Conservation (phyloP, 441 rosid species). For the Geranium incanum region DNA sequence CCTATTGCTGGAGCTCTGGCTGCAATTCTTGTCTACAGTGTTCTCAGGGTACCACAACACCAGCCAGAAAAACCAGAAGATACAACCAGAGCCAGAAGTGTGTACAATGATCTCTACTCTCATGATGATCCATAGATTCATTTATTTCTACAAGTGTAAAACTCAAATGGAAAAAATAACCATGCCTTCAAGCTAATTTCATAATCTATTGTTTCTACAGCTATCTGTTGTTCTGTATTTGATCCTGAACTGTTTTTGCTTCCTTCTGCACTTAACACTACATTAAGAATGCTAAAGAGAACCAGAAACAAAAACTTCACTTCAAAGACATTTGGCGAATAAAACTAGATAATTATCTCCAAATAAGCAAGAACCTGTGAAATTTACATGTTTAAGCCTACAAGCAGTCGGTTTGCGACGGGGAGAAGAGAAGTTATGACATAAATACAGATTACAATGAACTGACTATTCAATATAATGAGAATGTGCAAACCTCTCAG, state of each 20-base stretch:
- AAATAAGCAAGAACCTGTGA: neutral
- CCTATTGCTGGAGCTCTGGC: slow-evolving; percentile 45
- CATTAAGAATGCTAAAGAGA: neutral
- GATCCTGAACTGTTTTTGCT: neutral
- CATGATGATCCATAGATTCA: slow-evolving; percentile 23
- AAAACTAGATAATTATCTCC: neutral
- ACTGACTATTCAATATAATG: slow-evolving; percentile 25
- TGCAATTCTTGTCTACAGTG: slow-evolving; percentile 27
- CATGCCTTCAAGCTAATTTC: neutral
- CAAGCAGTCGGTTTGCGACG: slow-evolving; percentile 1
- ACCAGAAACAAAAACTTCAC: neutral
- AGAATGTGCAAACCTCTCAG: slow-evolving; percentile 28
- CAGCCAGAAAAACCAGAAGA: slow-evolving; percentile 23
- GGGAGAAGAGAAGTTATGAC: neutral
- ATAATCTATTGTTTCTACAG: no score
- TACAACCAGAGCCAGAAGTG: slow-evolving; percentile 20
- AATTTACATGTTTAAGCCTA: slow-evolving; percentile 7
- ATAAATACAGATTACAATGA: slow-evolving; percentile 16
- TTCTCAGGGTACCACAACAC: slow-evolving; percentile 26
- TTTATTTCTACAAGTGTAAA: neutral
- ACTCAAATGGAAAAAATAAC: neutral
- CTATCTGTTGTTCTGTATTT: neutral
- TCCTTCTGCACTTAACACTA: no score
- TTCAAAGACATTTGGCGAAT: neutral
- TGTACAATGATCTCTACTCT: slow-evolving; percentile 24